A percentile compares a stretch with the other conserved stretches of the same genome.
Evolutionary conservation across 768 basidiomycete species (phyloP).

Genomic region (Leccinum olivaceopallidum): DNA sequence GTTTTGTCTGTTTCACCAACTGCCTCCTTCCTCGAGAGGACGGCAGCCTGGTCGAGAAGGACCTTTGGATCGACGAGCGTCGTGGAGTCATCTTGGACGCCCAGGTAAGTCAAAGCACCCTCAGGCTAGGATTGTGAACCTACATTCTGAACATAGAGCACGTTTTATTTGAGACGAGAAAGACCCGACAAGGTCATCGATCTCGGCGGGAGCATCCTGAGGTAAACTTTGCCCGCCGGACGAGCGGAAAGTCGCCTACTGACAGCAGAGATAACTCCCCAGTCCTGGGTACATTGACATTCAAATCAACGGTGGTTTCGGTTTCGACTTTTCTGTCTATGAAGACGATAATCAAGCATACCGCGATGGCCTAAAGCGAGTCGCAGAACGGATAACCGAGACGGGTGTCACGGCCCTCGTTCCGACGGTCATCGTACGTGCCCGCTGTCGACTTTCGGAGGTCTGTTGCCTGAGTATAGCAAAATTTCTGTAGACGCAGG

Average conservation of each 20-base stretch:
- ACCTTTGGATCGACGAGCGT: constrained; percentile 79
- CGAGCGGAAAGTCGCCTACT: constrained; percentile 5
- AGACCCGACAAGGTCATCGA: constrained; percentile 67
- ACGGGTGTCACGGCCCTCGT: constrained; percentile 83
- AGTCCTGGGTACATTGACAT: constrained; percentile 88
- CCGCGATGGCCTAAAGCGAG: constrained; percentile 60
- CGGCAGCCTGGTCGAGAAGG: constrained; percentile 69
- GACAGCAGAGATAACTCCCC: constrained; percentile 8
- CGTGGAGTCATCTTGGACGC: constrained; percentile 76
- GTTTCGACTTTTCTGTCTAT: constrained; percentile 85
- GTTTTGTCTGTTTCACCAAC: constrained; percentile 85
- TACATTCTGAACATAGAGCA: constrained; percentile 43
- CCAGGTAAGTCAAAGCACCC: constrained; percentile 45
- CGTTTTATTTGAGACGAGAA: constrained; percentile 63
- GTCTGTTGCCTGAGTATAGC: background rate
- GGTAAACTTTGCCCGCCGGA: constrained; percentile 37
- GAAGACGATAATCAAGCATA: constrained; percentile 71
- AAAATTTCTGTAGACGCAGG: constrained; percentile 60
- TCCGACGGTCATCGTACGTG: constrained; percentile 70
- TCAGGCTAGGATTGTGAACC: background rate
- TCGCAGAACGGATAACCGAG: constrained; percentile 78
- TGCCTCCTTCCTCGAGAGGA: constrained; percentile 80
- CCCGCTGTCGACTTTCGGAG: background rate
- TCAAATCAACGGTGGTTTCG: constrained; percentile 89
- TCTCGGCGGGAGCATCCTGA: constrained; percentile 74